Base-by-base conservation (phyloP, 2,329 filamentous ascomycete species). In the Nakataea oryzae region DNA sequence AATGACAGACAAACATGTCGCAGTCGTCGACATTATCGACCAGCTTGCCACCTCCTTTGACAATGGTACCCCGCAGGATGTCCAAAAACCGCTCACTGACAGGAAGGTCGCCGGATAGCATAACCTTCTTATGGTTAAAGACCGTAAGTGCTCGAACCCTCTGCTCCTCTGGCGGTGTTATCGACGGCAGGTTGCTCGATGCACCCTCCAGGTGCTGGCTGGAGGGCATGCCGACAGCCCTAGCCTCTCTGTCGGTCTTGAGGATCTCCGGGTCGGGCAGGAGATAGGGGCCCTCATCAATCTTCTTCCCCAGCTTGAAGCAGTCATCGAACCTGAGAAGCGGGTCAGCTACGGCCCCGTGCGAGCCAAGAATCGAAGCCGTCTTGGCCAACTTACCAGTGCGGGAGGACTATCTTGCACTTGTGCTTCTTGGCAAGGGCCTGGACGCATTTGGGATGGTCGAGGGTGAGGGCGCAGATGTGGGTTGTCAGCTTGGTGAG, bases 321-420 rank as follows among this genome's bases (percentile, higher is more conserved):
- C 95, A 99, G 72, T 97, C 93, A 68, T 97, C 93, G 71, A 99
- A 97, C 92, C 90, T 93, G 30, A 54, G 34, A 21, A n/a, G 3
- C 21, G 41, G 41, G 41, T 50, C 6, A 50, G 41, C 21, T 8
- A 9, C 9, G 41, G 3, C 21, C 21, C 21, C 8, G 6, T n/a
- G 6, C 2, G 41, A 21, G 30, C 17, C 7, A 9, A 50, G 41
- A n/a, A 9, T 17, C 11, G 41, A 6, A 2, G 41, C 41, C 41
- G 41, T n/a, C 41, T 50, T 12, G 59, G 12, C 13, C 13, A 24
- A 30, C 59, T 61, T 28, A 61, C 91, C 95, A 97, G 71, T 97
- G 95, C 50, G 95, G 95, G 61, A 99, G 79, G 24, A 99, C 90
- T 63, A 97, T 88, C 74, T 91, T 93, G 73, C 86, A 86, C 62